A percentile compares a stretch with the other conserved stretches of the same genome.
Evolutionary conservation across 2,329 filamentous ascomycete species (phyloP).

Genomic region (Hypoxylon sp.): DNA sequence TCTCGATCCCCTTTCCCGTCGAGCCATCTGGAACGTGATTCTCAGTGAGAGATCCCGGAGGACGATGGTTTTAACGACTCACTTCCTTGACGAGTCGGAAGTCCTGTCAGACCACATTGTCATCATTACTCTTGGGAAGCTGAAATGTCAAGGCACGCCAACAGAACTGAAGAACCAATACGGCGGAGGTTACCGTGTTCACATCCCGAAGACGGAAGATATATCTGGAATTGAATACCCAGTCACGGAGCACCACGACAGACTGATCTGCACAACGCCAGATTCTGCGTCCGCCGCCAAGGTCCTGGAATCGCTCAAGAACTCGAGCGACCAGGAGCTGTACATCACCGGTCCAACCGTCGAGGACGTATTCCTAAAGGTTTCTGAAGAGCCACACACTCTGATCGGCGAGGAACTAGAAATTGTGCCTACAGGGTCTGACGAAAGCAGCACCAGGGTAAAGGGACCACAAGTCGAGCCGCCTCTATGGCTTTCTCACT

Average conservation of each 20-base stretch:
- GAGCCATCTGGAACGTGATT: slow-evolving; percentile 50
- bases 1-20: slow-evolving; percentile 76
- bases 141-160: slow-evolving; percentile 50
- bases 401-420: slow-evolving; percentile 38
- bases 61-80: slow-evolving; percentile 48
- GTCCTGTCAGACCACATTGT: slow-evolving; percentile 48
- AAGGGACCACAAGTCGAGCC: slow-evolving; percentile 27
- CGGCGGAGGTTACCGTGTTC: slow-evolving; percentile 50
- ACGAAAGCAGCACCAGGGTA: slow-evolving; percentile 21
- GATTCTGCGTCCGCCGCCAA: slow-evolving; percentile 66
- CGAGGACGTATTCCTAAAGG: slow-evolving; percentile 75
- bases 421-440: slow-evolving; percentile 19
- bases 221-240: slow-evolving; percentile 41
- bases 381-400: slow-evolving; percentile 65
- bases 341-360: slow-evolving; percentile 74
- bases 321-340: slow-evolving; percentile 67
- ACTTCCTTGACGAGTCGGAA: slow-evolving; percentile 50
- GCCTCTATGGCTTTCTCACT: slow-evolving; percentile 32
- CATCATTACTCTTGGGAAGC: slow-evolving; percentile 47
- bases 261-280: slow-evolving; percentile 67
- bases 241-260: slow-evolving; percentile 56
- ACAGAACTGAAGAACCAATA: slow-evolving; percentile 49
- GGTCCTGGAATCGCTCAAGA: slow-evolving; percentile 67
- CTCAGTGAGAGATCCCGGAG: slow-evolving; percentile 45
- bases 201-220: slow-evolving; percentile 47